Evolutionary conservation across 2,329 filamentous ascomycete genomes (phyloP).

Genomic region (Zasmidium citrigriseum): DNA sequence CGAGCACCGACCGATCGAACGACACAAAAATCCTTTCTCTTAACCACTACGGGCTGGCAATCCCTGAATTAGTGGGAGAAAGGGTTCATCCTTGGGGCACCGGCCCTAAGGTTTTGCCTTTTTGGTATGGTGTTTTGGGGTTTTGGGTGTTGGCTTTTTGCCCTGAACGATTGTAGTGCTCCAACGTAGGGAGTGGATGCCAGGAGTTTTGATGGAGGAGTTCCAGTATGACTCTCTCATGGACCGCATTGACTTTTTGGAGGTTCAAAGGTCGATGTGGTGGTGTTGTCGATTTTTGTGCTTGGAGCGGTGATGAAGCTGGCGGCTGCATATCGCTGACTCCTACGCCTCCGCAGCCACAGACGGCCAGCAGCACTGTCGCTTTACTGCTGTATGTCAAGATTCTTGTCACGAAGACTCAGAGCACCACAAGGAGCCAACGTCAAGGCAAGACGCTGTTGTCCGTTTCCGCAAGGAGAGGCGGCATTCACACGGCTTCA

Average conservation of each 20-base stretch:
- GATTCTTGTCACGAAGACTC: no score
- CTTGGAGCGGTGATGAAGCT: neutral
- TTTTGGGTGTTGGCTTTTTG: neutral
- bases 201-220: neutral
- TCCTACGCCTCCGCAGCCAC: neutral
- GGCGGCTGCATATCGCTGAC: neutral
- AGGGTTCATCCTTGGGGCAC: no score
- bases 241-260: neutral
- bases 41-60: neutral
- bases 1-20: no score
- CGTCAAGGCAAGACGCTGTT: no score
- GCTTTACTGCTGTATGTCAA: no score
- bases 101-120: neutral
- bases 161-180: neutral
- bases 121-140: neutral
- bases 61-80: no score
- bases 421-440: no score
- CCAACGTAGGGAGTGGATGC: neutral
- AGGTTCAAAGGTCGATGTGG: neutral
- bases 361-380: neutral
- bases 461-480: no score
- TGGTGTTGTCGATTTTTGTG: neutral
- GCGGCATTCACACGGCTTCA: no score
- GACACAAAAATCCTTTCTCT: neutral
- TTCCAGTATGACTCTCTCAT: neutral